Conservation (phyloP, 2,329 filamentous ascomycete genomes). For the Trichoderma brevicompactum region DNA sequence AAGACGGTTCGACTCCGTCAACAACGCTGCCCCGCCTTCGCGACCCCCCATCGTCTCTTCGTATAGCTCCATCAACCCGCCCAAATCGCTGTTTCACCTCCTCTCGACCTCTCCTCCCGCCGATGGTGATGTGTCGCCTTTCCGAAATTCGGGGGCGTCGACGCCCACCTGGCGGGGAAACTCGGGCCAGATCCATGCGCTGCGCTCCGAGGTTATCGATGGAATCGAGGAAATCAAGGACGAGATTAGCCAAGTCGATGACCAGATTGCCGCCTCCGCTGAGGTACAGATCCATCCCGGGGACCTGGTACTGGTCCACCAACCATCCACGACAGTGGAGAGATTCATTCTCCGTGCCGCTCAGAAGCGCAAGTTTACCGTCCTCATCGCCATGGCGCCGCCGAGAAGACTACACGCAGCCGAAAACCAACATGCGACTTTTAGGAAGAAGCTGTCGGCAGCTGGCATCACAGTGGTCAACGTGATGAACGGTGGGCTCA, state of each 20-base stretch:
- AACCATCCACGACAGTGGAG: constrained; percentile 84
- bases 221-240: constrained; percentile 96
- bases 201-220: constrained; percentile 89
- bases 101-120: constrained; percentile 71
- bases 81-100: constrained; percentile 85
- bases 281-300: constrained; percentile 92
- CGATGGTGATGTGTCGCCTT: constrained; percentile 51
- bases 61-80: constrained; percentile 66
- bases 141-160: constrained; percentile 53
- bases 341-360: constrained; percentile 88
- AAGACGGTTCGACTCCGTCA: constrained; percentile 38
- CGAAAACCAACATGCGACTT: constrained; percentile 53
- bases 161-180: constrained; percentile 51
- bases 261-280: constrained; percentile 86
- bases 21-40: constrained; percentile 37
- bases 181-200: constrained; percentile 62
- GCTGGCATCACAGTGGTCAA: constrained; percentile 82
- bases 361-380: constrained; percentile 86
- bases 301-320: constrained; percentile 89
- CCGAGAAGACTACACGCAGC: constrained; percentile 41
- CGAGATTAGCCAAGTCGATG: constrained; percentile 89
- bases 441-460: constrained; percentile 78
- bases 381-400: constrained; percentile 76
- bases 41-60: constrained; percentile 67
- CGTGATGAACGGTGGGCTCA: constrained; percentile 82